Base-by-base conservation (phyloP, 2,329 filamentous ascomycete species). In the Onygenales sp. region DNA sequence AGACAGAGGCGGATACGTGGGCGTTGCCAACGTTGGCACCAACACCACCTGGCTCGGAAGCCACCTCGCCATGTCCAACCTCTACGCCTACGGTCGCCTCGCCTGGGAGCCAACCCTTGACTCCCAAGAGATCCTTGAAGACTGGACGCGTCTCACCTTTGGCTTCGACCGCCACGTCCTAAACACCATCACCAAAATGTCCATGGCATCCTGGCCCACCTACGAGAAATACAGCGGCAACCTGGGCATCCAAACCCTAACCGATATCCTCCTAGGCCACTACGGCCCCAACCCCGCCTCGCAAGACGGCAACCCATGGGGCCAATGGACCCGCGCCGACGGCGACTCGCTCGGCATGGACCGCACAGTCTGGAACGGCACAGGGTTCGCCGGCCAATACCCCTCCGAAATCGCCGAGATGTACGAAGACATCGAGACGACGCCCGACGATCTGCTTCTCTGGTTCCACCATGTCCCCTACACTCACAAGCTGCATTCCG, bases 381-480 rank as follows among this genome's bases (percentile, higher is more conserved):
- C 85, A 0, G 80, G 81, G 0, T 82, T 77, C 57, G 70, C 84
- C 0, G 83, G 82, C 0, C 83, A 87, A 60, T 88, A 88, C 61
- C 83, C 84, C 0, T 59, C 74, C 0, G 79, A 84, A 55, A 65
- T 88, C 0, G 79, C 80, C 0, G 64, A 70, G 2, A 65, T 71
- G 60, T 88, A 77, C 62, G 84, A 88, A 59, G 68, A 77, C 43
- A 70, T 82, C 14, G 75, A 78, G 11, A 83, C 79, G 0, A 87
- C 84, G 0, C 84, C 84, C 0, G 85, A 87, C 56, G 73, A 87
- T 21, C 70, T 88, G 1, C 66, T 88, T 2, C 71, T 88, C 2
- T 88, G 85, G 85, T 88, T 88, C 68, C 85, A 88, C 64, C 85
- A 88, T 61, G 82, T 88, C 0, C 77, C 78, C 3, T 88, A 86